These are phyloP conservation scores for Tetrahymena thermophila DNA, from an alignment of 73 alveolate species.

Conservation along the genomic window DNA sequence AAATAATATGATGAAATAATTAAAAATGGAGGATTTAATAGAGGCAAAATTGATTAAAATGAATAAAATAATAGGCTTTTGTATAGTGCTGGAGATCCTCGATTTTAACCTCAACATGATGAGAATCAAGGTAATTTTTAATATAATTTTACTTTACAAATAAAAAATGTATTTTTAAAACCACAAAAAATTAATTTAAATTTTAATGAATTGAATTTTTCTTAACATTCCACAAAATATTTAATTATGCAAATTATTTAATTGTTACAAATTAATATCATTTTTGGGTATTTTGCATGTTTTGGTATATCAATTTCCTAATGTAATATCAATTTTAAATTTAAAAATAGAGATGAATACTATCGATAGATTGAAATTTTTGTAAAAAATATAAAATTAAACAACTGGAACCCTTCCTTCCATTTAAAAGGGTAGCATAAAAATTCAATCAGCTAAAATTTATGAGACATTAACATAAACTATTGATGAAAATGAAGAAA, in stretches of 20 bases:
- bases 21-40: neutral
- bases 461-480: neutral
- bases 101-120: neutral
- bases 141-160: neutral
- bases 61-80: neutral
- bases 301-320: neutral
- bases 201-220: too few relatives aligned
- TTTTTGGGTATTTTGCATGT: too few relatives aligned
- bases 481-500: neutral
- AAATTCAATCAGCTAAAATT: neutral
- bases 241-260: too few relatives aligned
- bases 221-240: too few relatives aligned
- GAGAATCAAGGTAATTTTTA: neutral
- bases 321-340: neutral
- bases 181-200: too few relatives aligned
- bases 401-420: neutral
- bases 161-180: neutral
- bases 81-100: neutral
- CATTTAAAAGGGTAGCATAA: neutral
- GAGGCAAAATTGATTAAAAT: neutral
- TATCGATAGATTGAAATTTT: neutral
- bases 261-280: too few relatives aligned
- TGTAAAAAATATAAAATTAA: neutral
- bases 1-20: neutral
- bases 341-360: neutral